These are phyloP conservation scores for Auricularia auricula-judae DNA, from an alignment of 768 basidiomycete genomes.

Conservation along the genomic window DNA sequence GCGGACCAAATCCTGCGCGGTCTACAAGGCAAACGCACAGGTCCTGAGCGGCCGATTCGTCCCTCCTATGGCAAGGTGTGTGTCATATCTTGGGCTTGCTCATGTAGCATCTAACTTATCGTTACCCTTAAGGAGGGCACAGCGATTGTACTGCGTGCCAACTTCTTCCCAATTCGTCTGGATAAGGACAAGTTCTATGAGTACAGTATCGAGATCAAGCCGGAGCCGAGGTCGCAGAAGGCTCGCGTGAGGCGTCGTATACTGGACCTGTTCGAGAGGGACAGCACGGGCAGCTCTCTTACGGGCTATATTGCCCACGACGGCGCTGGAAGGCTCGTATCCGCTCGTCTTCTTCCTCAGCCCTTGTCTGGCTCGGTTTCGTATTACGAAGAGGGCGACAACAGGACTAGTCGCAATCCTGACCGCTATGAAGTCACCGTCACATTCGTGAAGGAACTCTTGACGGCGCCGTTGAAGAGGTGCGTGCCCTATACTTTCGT, in stretches of 20 bases:
- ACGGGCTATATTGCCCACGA: conserved; percentile 41
- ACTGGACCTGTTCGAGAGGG: conserved; percentile 42
- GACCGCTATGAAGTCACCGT: not conserved
- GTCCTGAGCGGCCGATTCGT: conserved; percentile 33
- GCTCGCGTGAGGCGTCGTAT: conserved; percentile 35
- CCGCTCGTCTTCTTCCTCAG: conserved; percentile 29
- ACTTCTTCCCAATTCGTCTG: conserved; percentile 44
- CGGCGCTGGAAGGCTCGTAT: conserved; percentile 32
- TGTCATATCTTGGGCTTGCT: not conserved
- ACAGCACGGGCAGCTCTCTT: conserved; percentile 17
- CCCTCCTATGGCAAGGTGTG: conserved; percentile 42
- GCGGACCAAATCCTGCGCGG: conserved; percentile 6
- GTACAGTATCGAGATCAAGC: conserved; percentile 42
- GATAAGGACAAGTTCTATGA: conserved; percentile 40
- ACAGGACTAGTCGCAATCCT: not conserved
- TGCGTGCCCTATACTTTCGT: not conserved
- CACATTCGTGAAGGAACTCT: not conserved
- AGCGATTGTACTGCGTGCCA: conserved; percentile 41
- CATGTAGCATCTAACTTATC: not conserved
- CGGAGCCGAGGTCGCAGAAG: conserved; percentile 26
- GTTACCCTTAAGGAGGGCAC: conserved; percentile 20
- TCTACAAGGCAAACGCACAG: not conserved
- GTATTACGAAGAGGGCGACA: not conserved
- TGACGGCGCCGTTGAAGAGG: not conserved
- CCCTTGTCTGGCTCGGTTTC: conserved; percentile 13